Percentiles rank a stretch among this genome's conserved stretches.
Conservation (phyloP, 495 filamentous ascomycete genomes). For the Penicillium ucsense region DNA sequence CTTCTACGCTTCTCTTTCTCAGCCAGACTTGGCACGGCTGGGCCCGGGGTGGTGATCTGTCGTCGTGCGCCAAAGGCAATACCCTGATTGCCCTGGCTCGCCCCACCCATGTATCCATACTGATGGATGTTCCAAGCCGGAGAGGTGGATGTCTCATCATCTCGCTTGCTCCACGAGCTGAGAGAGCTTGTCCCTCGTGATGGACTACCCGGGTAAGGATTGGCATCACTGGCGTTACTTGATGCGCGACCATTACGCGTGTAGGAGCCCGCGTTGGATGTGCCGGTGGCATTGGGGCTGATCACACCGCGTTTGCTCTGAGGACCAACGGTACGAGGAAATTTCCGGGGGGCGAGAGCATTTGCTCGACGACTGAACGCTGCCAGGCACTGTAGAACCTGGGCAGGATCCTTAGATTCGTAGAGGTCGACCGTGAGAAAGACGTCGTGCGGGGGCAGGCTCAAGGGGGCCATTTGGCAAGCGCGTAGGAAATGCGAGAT, state of each 20-base stretch:
- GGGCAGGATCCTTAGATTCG: constrained; percentile 92
- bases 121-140: constrained; percentile 99
- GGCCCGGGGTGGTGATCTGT: constrained; percentile 81
- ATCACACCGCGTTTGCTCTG: constrained; percentile 48
- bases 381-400: constrained; percentile 86
- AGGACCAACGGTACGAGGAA: constrained; percentile 60
- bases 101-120: constrained; percentile 97
- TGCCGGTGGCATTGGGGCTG: constrained; percentile 65
- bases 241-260: constrained; percentile 42
- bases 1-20: constrained; percentile 54
- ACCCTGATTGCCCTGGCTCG: constrained; percentile 90
- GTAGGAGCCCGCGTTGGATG: constrained; percentile 29
- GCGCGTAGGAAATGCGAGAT: constrained; percentile 92
- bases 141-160: constrained; percentile 66
- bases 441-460: constrained; percentile 83
- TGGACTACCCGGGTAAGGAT: constrained; percentile 50
- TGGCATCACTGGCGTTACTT: constrained; percentile 61
- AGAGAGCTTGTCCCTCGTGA: constrained; percentile 49
- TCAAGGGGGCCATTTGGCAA: constrained; percentile 73
- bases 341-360: constrained; percentile 59
- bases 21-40: constrained; percentile 63
- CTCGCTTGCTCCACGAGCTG: constrained; percentile 85
- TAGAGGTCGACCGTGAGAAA: constrained; percentile 97
- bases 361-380: constrained; percentile 87
- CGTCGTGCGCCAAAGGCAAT: constrained; percentile 83